These are phyloP conservation scores for Starmera pachycereana DNA, from an alignment of 805 yeast genomes.

Conservation along the genomic window DNA sequence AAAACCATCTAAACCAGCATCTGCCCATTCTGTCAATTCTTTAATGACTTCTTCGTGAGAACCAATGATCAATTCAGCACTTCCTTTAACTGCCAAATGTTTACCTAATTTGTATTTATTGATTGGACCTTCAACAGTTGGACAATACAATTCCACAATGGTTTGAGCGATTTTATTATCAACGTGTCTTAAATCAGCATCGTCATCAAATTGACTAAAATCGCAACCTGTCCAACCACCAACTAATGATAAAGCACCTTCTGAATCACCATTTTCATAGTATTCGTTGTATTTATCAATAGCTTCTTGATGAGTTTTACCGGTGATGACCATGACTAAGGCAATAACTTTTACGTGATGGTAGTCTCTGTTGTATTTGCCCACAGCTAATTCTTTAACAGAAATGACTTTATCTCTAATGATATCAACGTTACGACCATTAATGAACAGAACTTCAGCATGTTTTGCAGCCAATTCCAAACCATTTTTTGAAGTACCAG, in stretches of 20 bases:
- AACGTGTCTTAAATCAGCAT: constrained; percentile 23
- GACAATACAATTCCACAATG: constrained; percentile 11
- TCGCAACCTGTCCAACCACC: constrained; percentile 36
- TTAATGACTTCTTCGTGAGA: constrained; percentile 28
- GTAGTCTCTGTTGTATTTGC: constrained; percentile 23
- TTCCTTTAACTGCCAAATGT: constrained; percentile 14
- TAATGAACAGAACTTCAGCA: constrained; percentile 30
- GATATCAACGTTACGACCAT: constrained; percentile 22
- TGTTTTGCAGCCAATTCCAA: constrained; percentile 29
- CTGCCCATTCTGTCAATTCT: constrained; percentile 29
- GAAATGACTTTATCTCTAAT: constrained; percentile 21
- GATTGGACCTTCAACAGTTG: constrained; percentile 13
- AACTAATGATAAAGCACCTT: constrained; percentile 31
- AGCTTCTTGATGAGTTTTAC: constrained; percentile 30
- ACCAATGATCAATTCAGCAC: constrained; percentile 21
- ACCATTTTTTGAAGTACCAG: constrained; percentile 30
- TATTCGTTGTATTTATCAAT: constrained; percentile 22
- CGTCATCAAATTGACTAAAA: constrained; percentile 23
- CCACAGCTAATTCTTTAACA: constrained; percentile 21
- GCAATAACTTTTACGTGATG: constrained; percentile 26
- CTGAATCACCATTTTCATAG: constrained; percentile 23
- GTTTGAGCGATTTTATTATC: constrained; percentile 21
- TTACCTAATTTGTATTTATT: constrained; percentile 16
- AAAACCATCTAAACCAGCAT: constrained; percentile 32
- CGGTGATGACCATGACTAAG: constrained; percentile 24